phyloP scores from a whole-genome alignment of 2,329 filamentous ascomycete genomes.

The Talaromyces sp. region DNA sequence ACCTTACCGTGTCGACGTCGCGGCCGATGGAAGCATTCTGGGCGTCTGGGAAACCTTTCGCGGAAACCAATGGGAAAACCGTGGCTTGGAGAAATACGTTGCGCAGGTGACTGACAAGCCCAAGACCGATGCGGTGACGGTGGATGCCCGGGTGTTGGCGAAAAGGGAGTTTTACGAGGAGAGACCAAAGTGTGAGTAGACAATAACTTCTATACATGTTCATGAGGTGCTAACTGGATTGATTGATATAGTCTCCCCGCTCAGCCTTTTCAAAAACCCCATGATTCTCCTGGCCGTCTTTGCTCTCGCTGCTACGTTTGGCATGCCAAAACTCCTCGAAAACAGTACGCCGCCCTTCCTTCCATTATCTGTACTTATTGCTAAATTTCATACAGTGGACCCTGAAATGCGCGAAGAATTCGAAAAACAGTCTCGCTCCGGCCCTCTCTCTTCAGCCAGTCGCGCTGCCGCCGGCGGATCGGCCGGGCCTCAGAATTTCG shows the following conservation, averaged over 20 bases:
- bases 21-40: conserved; percentile 44
- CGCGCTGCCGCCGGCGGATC: conserved; percentile 51
- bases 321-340: conserved; percentile 91
- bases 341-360: conserved; percentile 63
- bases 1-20: conserved; percentile 68
- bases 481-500: conserved; percentile 38
- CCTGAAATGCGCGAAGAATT: conserved; percentile 92
- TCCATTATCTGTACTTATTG: conserved; percentile 6
- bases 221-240: not conserved
- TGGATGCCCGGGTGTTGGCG: conserved; percentile 59
- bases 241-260: conserved; percentile 59
- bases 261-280: conserved; percentile 82
- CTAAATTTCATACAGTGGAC: conserved; percentile 62
- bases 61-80: conserved; percentile 85
- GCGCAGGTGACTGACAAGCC: conserved; percentile 23
- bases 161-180: conserved; percentile 71
- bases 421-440: conserved; percentile 78
- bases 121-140: conserved; percentile 28
- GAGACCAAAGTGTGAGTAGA: conserved; percentile 65
- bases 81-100: conserved; percentile 51
- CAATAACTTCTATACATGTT: not conserved
- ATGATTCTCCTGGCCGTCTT: conserved; percentile 93
- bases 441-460: conserved; percentile 57
- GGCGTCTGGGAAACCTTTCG: conserved; percentile 77
- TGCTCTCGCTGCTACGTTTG: conserved; percentile 75